These are phyloP conservation scores for Lunularia cruciata DNA, from an alignment of 225 moss, liverwort and hornwort genomes.

Conservation along the genomic window DNA sequence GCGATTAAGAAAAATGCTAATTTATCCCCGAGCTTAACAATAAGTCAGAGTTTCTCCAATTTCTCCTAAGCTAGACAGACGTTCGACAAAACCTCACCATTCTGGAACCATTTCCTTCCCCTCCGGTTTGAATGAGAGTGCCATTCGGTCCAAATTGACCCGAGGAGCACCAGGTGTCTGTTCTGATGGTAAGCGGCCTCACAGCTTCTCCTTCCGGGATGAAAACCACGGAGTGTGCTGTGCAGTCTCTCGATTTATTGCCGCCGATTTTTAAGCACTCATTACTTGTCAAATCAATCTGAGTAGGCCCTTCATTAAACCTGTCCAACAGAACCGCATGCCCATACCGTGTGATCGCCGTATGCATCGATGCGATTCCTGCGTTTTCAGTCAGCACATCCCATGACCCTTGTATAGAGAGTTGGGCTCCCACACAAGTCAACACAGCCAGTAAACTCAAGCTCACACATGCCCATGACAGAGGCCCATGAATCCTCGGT, in stretches of 20 bases:
- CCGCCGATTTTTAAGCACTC: conserved; percentile 41
- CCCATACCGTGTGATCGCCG: conserved; percentile 66
- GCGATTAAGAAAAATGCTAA: too few relatives aligned
- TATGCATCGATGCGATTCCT: conserved; percentile 86
- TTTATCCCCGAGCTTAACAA: too few relatives aligned
- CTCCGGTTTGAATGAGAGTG: conserved; percentile 80
- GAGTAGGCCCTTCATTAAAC: conserved; percentile 63
- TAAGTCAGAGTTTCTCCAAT: too few relatives aligned
- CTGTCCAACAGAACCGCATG: conserved; percentile 74
- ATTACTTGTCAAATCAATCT: conserved; percentile 50
- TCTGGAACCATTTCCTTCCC: conserved; percentile 52
- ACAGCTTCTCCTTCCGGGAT: conserved; percentile 43
- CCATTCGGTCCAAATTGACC: conserved; percentile 77
- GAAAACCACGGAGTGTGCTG: conserved; percentile 81
- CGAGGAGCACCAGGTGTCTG: conserved; percentile 79
- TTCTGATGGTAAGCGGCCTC: conserved; percentile 57
- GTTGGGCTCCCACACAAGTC: conserved; percentile 14
- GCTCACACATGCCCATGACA: background rate
- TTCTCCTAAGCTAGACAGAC: too few relatives aligned
- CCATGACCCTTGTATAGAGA: conserved; percentile 55
- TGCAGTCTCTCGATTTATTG: conserved; percentile 52
- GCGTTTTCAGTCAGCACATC: conserved; percentile 54
- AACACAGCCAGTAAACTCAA: background rate
- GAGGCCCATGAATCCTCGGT: background rate
- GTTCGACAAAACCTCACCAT: conserved; percentile 37